Evolutionary conservation across 371 early-diverging fungal species (phyloP), one percentile per base, ranked within the genome.

Genomic region (Parasitella parasitica): DNA sequence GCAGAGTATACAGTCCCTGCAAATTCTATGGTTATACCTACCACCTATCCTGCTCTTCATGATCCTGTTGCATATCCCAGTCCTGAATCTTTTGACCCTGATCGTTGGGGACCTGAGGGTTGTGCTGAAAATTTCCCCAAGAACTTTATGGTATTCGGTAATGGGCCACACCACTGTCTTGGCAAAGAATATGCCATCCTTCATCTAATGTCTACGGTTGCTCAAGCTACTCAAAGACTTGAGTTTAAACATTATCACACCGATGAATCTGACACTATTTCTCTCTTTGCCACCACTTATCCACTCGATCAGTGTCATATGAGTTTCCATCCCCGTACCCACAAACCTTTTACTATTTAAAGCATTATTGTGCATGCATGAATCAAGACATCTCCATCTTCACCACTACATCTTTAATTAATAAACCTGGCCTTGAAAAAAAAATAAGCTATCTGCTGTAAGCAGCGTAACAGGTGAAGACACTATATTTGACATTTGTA

Each of bases 61-160:
- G 78, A 74, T 37, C 72, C 78, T 7, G 63, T 67, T 22, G 75
- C 70, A 2, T 77, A 77, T 53, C 75, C 75, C 5, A 74, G 72
- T 48, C 78, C 75, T 24, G 78, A 77, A 24, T 57, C 54, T 30
- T 77, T 77, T 53, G 63, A 77, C 54, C 75, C 75, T 48, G 78
- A 74, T 41, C 65, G 78, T 30, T 77, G 74, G 72, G 78, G 75
- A 12, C 75, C 78, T 39, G 50, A 71, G 2, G 78, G 75, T 27
- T 48, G 49, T 22, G 75, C 78, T 22, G 71, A 72, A 54, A 66
- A 72, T 18, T 59, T 36, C 11, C 75, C 78, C 35, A 77, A 77
- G 65, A 77, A 74, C 59, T 77, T 70, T 30, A 73, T 77, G 74
- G 78, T 77, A 26, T 77, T 77, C 59, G 78, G 78, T 38, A 72